Base-by-base conservation (phyloP, 139 green algal species). In the Diplosphaera chodatii region DNA sequence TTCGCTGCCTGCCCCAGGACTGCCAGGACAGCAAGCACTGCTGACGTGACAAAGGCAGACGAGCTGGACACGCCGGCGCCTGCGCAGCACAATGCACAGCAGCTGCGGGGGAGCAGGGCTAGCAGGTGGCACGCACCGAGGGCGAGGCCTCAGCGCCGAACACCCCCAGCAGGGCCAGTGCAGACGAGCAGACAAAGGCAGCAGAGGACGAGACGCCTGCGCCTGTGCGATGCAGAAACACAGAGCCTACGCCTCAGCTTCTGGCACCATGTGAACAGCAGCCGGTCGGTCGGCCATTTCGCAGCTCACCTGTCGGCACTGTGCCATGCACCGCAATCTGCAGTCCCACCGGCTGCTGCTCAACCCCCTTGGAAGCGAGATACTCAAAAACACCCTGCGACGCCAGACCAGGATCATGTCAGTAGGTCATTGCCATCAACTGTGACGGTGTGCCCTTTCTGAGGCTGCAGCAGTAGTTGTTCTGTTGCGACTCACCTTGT, bases 191-290 rank as follows among this genome's bases (percentile, higher is more conserved):
- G 65, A 97, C 90, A 25, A 98, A 84, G 29, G 94, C 92, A 21
- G 92, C 85, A 13, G 85, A 94, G 77, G 80, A 91, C 40, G 93
- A 98, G 34, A 98, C 78, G 8, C 94, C 94, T 29, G 85, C 83
- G 32, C 93, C 93, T 94, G 87, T n/a, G n/a, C n/a, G n/a, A n/a
- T n/a, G n/a, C n/a, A n/a, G n/a, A n/a, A n/a, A n/a, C n/a, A n/a
- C n/a, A n/a, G n/a, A n/a, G n/a, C n/a, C n/a, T n/a, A n/a, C n/a
- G n/a, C n/a, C n/a, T n/a, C n/a, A n/a, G n/a, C n/a, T n/a, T n/a
- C n/a, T n/a, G n/a, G n/a, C n/a, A n/a, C n/a, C n/a, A n/a, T n/a
- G n/a, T n/a, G n/a, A n/a, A n/a, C n/a, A n/a, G n/a, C n/a, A n/a
- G n/a, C n/a, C n/a, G n/a, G n/a, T n/a, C n/a, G n/a, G n/a, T n/a